These are phyloP conservation scores for Naganishia albida DNA, from an alignment of 1,284 basidiomycete genomes.

Conservation along the genomic window DNA sequence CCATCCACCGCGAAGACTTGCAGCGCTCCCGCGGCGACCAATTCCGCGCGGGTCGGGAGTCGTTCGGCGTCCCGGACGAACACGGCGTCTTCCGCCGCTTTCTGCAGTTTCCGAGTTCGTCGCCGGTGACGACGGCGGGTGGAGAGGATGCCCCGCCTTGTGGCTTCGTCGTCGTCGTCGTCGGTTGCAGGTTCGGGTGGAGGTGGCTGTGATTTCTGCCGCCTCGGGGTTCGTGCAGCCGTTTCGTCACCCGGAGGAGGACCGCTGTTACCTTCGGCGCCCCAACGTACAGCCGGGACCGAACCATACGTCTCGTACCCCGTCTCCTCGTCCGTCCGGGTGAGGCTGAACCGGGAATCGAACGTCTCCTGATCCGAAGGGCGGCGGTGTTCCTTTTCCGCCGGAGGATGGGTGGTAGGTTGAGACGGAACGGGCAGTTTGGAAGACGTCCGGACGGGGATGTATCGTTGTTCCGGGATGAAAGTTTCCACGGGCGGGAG, in stretches of 20 bases:
- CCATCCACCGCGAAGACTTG: constrained; percentile 69
- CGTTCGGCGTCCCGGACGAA: constrained; percentile 7
- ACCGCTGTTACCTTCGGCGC: no score
- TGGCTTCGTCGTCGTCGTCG: no score
- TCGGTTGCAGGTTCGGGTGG: no score
- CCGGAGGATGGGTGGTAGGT: neutral
- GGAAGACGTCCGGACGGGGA: no score
- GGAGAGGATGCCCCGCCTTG: no score
- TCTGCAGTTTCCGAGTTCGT: no score
- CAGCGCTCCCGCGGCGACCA: constrained; percentile 65
- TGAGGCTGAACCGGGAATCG: constrained; percentile 25
- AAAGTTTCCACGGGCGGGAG: no score
- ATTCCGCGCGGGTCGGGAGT: constrained; percentile 43
- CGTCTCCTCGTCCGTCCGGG: constrained; percentile 22
- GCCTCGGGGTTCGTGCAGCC: no score
- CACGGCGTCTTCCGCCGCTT: no score
- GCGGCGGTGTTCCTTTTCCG: constrained; percentile 5
- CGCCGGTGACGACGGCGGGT: neutral
- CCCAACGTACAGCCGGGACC: neutral
- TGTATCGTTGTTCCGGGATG: no score
- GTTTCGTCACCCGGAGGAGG: no score
- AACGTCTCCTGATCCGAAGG: constrained; percentile 25
- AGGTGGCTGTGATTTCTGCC: no score
- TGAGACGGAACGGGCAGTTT: neutral
- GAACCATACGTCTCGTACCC: neutral